Conservation (phyloP, 2,329 filamentous ascomycete genomes). For the Cryphonectria parasitica region DNA sequence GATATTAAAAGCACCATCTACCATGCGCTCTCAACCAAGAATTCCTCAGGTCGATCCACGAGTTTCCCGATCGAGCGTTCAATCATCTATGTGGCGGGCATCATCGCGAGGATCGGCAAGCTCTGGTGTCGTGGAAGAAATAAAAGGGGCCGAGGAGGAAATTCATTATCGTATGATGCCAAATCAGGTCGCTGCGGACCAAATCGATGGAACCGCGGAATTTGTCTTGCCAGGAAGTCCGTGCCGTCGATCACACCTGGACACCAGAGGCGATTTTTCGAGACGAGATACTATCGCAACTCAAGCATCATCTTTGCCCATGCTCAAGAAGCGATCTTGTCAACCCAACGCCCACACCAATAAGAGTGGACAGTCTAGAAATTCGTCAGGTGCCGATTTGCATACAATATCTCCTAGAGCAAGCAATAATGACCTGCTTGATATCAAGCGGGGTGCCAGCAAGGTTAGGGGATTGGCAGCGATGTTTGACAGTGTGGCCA, state of each 20-base stretch:
- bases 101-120: conserved; percentile 14
- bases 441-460: conserved; percentile 35
- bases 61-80: not conserved
- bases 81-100: conserved; percentile 12
- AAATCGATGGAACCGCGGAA: conserved; percentile 26
- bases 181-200: conserved; percentile 10
- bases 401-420: conserved; percentile 13
- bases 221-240: conserved; percentile 3
- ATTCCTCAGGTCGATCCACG: conserved; percentile 3
- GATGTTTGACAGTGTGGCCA: conserved; percentile 49
- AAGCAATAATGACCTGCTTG: conserved; percentile 9
- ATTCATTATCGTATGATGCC: not conserved
- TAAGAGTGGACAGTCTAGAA: conserved; percentile 15
- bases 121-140: conserved; percentile 1
- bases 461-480: conserved; percentile 56
- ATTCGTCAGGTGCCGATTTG: conserved; percentile 24
- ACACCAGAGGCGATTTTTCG: conserved; percentile 11
- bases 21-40: conserved; percentile 23
- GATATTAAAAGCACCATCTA: conserved; percentile 27
- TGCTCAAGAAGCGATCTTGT: conserved; percentile 11
- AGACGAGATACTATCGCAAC: not conserved
- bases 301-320: conserved; percentile 14
- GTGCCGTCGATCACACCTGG: conserved; percentile 16
- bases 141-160: not conserved
- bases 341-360: conserved; percentile 1